These are phyloP conservation scores for Ophiostoma triangulosporum DNA, from an alignment of 2,329 filamentous ascomycete species.

Conservation along the genomic window DNA sequence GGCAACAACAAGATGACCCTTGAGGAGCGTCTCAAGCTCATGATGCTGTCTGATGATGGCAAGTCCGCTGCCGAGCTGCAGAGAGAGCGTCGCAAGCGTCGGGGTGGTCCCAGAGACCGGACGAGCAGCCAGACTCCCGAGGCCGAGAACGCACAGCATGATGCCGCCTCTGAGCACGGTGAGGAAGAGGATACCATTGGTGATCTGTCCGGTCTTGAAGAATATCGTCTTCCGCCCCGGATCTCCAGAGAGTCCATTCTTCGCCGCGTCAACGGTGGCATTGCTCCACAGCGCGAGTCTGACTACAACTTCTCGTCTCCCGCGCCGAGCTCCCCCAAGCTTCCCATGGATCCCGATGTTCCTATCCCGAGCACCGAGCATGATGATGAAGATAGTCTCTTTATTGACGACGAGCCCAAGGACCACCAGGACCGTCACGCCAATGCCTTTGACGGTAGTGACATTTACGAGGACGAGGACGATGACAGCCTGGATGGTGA, in stretches of 20 bases:
- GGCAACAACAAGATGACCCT: constrained; percentile 65
- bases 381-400: constrained; percentile 11
- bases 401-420: constrained; percentile 32
- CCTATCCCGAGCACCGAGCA: constrained; percentile 75
- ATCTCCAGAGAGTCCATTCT: constrained; percentile 93
- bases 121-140: constrained; percentile 30
- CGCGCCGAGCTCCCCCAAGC: constrained; percentile 41
- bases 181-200: constrained; percentile 48
- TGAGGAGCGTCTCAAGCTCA: constrained; percentile 72
- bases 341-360: constrained; percentile 69
- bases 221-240: constrained; percentile 56
- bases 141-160: constrained; percentile 22
- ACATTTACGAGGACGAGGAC: constrained; percentile 27
- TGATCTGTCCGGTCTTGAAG: constrained; percentile 44
- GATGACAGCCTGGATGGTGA: constrained; percentile 26
- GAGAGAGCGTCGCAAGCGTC: constrained; percentile 54
- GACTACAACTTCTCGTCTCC: constrained; percentile 53
- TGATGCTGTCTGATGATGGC: constrained; percentile 68
- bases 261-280: constrained; percentile 63
- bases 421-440: constrained; percentile 31
- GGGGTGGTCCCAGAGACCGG: constrained; percentile 40
- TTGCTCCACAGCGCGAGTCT: constrained; percentile 41
- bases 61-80: constrained; percentile 52
- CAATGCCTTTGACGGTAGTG: constrained; percentile 24
- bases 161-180: constrained; percentile 25